phyloP scores from a whole-genome alignment of 768 basidiomycete genomes.

The Chalciporus sphaerocephalus region DNA sequence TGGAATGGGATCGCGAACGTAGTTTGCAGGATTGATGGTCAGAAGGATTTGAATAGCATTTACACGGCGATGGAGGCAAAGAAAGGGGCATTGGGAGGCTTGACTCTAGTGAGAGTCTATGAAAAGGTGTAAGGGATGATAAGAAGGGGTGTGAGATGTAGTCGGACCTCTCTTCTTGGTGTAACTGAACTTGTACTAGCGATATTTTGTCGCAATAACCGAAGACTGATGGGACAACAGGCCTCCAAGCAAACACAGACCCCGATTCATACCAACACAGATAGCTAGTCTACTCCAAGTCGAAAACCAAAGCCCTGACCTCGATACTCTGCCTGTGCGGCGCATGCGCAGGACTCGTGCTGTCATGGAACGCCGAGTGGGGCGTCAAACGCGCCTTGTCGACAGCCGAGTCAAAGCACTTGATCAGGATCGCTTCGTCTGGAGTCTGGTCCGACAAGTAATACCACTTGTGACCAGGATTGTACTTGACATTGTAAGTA shows the following conservation, averaged over 20 bases:
- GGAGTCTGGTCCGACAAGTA: slow-evolving; percentile 36
- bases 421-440: slow-evolving; percentile 38
- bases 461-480: slow-evolving; percentile 35
- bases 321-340: slow-evolving; percentile 40
- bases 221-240: too few species aligned
- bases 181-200: too few species aligned
- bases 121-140: too few species aligned
- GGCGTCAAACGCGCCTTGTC: slow-evolving; percentile 35
- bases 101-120: too few species aligned
- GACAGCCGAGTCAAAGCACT: slow-evolving; percentile 40
- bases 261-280: too few species aligned
- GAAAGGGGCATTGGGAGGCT: too few species aligned
- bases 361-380: slow-evolving; percentile 38
- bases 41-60: neutral
- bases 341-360: slow-evolving; percentile 28
- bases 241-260: too few species aligned
- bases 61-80: neutral
- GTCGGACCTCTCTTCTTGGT: too few species aligned
- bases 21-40: neutral
- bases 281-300: slow-evolving; percentile 8
- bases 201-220: too few species aligned
- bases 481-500: slow-evolving; percentile 33
- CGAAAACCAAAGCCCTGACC: slow-evolving; percentile 37
- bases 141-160: too few species aligned
- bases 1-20: neutral